A percentile compares a stretch with the other conserved stretches of the same genome.
Evolutionary conservation across 306 rosid species (phyloP).

Genomic region (Quercus engelmannii): DNA sequence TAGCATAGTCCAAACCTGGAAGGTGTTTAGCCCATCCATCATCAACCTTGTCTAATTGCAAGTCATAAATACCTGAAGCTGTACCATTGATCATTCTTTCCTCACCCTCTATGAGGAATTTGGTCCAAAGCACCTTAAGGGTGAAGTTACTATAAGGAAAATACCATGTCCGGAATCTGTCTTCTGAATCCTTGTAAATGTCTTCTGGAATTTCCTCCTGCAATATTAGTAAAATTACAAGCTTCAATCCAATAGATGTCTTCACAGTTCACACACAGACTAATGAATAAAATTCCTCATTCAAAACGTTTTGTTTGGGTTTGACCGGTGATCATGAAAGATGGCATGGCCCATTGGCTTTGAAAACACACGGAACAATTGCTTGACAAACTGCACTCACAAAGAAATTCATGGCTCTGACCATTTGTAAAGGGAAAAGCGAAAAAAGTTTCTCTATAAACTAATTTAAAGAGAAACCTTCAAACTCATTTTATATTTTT

Average conservation of each 20-base stretch:
- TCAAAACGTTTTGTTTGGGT: neutral
- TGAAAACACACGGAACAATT: neutral
- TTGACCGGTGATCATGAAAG: neutral
- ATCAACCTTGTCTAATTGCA: constrained; percentile 60
- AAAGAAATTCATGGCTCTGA: too few relatives aligned
- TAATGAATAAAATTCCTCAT: neutral
- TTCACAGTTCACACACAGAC: neutral
- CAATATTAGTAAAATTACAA: constrained; percentile 4
- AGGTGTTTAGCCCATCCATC: constrained; percentile 43
- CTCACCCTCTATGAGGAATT: constrained; percentile 52
- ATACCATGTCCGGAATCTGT: constrained; percentile 61
- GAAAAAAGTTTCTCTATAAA: neutral
- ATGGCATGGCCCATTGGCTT: too few relatives aligned
- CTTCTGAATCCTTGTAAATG: constrained; percentile 67
- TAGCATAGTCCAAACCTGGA: constrained; percentile 55
- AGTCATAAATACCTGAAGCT: constrained; percentile 54
- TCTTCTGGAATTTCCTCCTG: constrained; percentile 74
- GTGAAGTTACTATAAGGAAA: constrained; percentile 60
- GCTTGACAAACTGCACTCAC: neutral
- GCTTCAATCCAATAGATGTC: neutral
- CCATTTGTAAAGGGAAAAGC: neutral
- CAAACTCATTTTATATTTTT: too few relatives aligned
- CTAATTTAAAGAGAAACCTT: too few relatives aligned
- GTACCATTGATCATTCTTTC: constrained; percentile 72
- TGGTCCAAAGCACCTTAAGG: constrained; percentile 67